Evolutionary conservation across 805 yeast species (phyloP), one percentile per base, ranked within the genome.

Genomic region (Wickerhamomyces xylosicus): DNA sequence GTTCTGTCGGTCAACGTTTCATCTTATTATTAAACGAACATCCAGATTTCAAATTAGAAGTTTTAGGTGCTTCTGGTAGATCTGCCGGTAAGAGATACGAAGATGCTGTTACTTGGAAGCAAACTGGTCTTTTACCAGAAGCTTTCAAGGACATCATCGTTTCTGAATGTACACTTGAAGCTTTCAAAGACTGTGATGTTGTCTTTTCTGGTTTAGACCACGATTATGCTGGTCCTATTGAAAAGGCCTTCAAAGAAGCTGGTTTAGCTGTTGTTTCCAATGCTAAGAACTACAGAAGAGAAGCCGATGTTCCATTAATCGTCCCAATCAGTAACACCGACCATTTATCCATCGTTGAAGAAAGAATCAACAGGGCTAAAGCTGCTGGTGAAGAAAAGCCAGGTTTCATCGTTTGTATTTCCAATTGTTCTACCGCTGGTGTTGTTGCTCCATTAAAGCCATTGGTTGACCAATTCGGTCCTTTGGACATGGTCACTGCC

Each of bases 351-450:
- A 71, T 87, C 38, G 71, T 86, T 39, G 82, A 74, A 50, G 64
- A 73, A 39, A 73, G 73, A 48, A 66, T 79, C 19, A 60, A 61
- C 14, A 68, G 60, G 18, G 80, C 87, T 28, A 67, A 69, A 48
- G 68, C 70, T 20, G 61, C 60, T 8, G 82, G 82, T 37, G 67
- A 69, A 46, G 56, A 63, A 53, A 76, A 66, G 56, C 78, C 79
- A 41, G 98, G 98, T 35, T 85, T 74, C 63, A 82, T 86, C 48
- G 79, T 90, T 35, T 92, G 98, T 66, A 92, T 90, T 57, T 89
- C 97, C 43, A 92, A 92, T 71, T 92, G 98, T 67, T 89, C 97
- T 36, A 92, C 98, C 29, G 98, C 97, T 4, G 97, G 97, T 33
- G 70, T 92, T 41, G 97, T 92, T 17, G 96, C 96, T 13, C 97